phyloP scores from a whole-genome alignment of 2,329 filamentous ascomycete species.

The Neofusicoccum parvum region DNA sequence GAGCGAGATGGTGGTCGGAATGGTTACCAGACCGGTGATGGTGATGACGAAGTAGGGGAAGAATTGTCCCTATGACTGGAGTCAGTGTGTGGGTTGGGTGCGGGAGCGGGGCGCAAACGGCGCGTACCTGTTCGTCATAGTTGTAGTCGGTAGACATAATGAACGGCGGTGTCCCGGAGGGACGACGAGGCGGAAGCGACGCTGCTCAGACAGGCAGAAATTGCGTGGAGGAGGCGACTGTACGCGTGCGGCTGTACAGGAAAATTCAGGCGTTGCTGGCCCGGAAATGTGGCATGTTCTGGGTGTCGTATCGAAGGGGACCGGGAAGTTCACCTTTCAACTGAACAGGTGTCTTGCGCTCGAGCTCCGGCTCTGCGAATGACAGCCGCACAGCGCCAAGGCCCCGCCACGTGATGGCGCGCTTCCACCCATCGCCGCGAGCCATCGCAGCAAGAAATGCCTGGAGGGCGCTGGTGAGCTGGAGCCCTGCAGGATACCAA shows the following conservation, averaged over 20 bases:
- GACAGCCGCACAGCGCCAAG: slow-evolving; percentile 6
- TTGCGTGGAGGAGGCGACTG: background rate
- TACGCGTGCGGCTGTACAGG: background rate
- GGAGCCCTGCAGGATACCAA: too few species aligned
- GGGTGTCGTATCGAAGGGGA: slow-evolving; percentile 1
- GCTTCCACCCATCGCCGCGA: background rate
- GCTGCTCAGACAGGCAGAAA: background rate
- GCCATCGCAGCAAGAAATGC: background rate
- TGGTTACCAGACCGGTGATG: slow-evolving; percentile 80
- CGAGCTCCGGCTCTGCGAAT: slow-evolving; percentile 5
- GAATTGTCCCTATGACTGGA: slow-evolving; percentile 73
- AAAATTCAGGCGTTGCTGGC: slow-evolving; percentile 3
- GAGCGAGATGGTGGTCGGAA: slow-evolving; percentile 87
- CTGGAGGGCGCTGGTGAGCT: too few species aligned
- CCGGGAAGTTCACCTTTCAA: slow-evolving; percentile 12
- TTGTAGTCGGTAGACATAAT: slow-evolving; percentile 94
- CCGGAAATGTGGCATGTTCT: slow-evolving; percentile 10
- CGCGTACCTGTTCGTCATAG: slow-evolving; percentile 84
- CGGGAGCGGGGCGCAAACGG: background rate
- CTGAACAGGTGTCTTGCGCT: slow-evolving; percentile 23
- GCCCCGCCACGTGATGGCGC: slow-evolving; percentile 14
- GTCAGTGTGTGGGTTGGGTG: slow-evolving; percentile 24
- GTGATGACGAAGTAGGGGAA: slow-evolving; percentile 99
- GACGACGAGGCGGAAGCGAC: slow-evolving; percentile 13
- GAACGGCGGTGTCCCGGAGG: slow-evolving; percentile 26